Conservation (phyloP, 1,284 basidiomycete species). For the Tilletia caries region DNA sequence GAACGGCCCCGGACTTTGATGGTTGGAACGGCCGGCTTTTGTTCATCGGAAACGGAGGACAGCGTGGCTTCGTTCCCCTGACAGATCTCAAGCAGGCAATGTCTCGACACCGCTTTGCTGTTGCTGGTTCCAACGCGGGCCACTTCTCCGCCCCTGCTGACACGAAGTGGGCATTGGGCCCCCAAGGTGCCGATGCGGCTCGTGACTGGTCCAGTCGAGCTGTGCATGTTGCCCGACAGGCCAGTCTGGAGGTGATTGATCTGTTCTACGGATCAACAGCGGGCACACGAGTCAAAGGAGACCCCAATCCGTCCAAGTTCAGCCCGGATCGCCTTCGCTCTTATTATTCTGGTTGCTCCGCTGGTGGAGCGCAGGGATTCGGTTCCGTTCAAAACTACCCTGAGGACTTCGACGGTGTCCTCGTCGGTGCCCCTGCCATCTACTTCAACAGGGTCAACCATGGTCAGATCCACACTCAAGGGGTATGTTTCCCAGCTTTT, state of each 20-base stretch:
- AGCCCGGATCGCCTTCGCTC: slow-evolving; percentile 3
- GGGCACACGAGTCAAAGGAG: slow-evolving; percentile 17
- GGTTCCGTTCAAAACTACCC: slow-evolving; percentile 35
- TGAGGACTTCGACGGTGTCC: slow-evolving; percentile 50
- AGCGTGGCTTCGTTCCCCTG: slow-evolving; percentile 22
- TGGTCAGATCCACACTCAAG: slow-evolving; percentile 19
- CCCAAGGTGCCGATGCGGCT: slow-evolving; percentile 17
- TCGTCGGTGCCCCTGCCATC: slow-evolving; percentile 50
- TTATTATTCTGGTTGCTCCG: slow-evolving; percentile 43
- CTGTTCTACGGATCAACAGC: slow-evolving; percentile 20
- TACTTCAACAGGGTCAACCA: slow-evolving; percentile 38
- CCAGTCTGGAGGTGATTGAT: slow-evolving; percentile 20
- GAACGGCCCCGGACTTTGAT: not conserved
- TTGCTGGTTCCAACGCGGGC: slow-evolving; percentile 23
- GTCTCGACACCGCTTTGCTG: slow-evolving; percentile 21
- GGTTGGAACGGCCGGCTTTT: slow-evolving; percentile 28
- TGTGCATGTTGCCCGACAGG: slow-evolving; percentile 18
- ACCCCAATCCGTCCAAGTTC: not conserved
- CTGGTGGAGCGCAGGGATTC: slow-evolving; percentile 44
- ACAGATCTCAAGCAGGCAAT: slow-evolving; percentile 19
- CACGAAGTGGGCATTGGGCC: slow-evolving; percentile 21
- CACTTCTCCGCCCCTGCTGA: slow-evolving; percentile 15
- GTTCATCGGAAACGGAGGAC: slow-evolving; percentile 19
- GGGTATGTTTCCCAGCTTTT: slow-evolving; percentile 20
- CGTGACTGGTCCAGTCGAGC: slow-evolving; percentile 19